Conservation (phyloP, 768 basidiomycete genomes). For the Suillus clintonianus region DNA sequence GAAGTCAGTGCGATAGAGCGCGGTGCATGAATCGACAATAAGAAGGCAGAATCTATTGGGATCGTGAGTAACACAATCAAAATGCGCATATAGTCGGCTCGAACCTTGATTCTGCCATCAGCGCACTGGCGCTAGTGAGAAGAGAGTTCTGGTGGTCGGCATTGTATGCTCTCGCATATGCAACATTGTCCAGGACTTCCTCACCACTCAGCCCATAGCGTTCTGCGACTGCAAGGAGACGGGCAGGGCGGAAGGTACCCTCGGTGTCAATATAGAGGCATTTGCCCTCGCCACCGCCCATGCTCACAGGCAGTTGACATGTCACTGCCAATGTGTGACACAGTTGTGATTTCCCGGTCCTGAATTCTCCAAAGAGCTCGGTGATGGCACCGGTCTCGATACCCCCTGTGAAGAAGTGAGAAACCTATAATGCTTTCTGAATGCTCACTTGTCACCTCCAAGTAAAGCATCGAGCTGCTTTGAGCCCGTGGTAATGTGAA, state of each 20-base stretch:
- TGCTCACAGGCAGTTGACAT: constrained; percentile 93
- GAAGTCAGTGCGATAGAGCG: constrained; percentile 94
- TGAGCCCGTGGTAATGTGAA: constrained; percentile 95
- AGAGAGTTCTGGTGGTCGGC: constrained; percentile 95
- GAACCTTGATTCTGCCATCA: constrained; percentile 98
- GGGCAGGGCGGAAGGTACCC: constrained; percentile 96
- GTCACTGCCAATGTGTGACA: constrained; percentile 98
- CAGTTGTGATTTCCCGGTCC: constrained; percentile 97
- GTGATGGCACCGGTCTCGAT: constrained; percentile 99
- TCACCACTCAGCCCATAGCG: constrained; percentile 96
- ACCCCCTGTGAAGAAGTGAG: constrained; percentile 58
- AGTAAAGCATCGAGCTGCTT: constrained; percentile 94
- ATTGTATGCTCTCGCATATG: constrained; percentile 97
- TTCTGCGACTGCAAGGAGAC: constrained; percentile 92
- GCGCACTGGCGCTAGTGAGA: constrained; percentile 89
- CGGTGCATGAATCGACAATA: constrained; percentile 95
- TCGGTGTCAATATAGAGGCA: constrained; percentile 99
- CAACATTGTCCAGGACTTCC: constrained; percentile 97
- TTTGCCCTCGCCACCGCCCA: constrained; percentile 99
- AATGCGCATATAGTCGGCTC: constrained; percentile 23
- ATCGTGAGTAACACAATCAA: not conserved
- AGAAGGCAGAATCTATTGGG: constrained; percentile 84
- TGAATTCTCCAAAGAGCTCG: constrained; percentile 97
- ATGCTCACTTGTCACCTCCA: constrained; percentile 58
- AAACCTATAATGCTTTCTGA: not conserved